These are phyloP conservation scores for Erigeron philadelphicus DNA, from an alignment of 140 eudicot species.

Conservation along the genomic window DNA sequence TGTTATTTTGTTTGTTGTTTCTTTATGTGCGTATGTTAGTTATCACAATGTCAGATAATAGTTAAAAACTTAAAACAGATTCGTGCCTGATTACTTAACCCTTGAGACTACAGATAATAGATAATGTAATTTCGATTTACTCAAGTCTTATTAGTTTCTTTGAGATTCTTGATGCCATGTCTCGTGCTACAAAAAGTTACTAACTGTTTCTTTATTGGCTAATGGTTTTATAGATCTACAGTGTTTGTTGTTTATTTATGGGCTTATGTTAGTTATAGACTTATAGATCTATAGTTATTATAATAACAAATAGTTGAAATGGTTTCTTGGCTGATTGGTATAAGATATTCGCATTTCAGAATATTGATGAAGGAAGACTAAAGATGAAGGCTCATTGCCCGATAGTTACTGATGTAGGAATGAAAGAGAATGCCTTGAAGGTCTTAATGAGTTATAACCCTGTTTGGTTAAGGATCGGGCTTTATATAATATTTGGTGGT, in stretches of 20 bases:
- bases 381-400: slow-evolving; percentile 91
- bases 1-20: no score
- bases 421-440: slow-evolving; percentile 79
- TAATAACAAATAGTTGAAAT: neutral
- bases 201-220: no score
- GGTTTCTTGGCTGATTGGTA: neutral
- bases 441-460: slow-evolving; percentile 69
- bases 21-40: no score
- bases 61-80: no score
- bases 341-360: slow-evolving; percentile 40
- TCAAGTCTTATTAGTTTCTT: no score
- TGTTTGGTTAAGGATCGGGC: slow-evolving; percentile 79
- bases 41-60: no score
- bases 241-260: slow-evolving; percentile 12
- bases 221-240: no score
- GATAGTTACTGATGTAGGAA: slow-evolving; percentile 81
- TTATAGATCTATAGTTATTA: neutral
- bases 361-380: slow-evolving; percentile 77
- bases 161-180: no score
- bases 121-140: no score
- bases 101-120: no score
- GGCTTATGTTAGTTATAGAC: neutral
- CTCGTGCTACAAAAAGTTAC: no score
- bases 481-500: slow-evolving; percentile 81
- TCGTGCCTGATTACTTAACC: no score